Evolutionary conservation across 2,329 filamentous ascomycete genomes (phyloP).

Genomic region (Diaporthe humulicola): DNA sequence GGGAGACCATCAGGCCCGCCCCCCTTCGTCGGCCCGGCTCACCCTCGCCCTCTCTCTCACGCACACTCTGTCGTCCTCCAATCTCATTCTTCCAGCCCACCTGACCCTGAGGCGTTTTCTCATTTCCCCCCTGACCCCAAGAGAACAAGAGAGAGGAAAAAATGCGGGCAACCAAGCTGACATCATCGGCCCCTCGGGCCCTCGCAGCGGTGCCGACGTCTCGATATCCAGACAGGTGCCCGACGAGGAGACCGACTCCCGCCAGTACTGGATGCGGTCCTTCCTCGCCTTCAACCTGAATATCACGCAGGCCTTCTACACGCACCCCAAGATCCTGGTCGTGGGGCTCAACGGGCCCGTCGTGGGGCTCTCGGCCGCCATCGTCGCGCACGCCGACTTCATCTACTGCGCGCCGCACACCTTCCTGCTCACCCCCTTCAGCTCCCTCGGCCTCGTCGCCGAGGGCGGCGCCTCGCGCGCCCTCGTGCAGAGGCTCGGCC

Average conservation of each 20-base stretch:
- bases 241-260: conserved; percentile 52
- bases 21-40: neutral
- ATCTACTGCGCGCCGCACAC: conserved; percentile 86
- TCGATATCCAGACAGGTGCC: conserved; percentile 63
- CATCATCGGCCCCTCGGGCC: conserved; percentile 9
- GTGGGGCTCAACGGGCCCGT: conserved; percentile 93
- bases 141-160: neutral
- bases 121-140: neutral
- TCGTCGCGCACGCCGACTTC: conserved; percentile 90
- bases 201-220: conserved; percentile 83
- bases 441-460: conserved; percentile 87
- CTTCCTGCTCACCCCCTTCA: conserved; percentile 93
- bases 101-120: neutral
- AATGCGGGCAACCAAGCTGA: neutral
- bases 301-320: conserved; percentile 90
- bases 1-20: neutral
- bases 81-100: conserved; percentile 25
- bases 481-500: conserved; percentile 84
- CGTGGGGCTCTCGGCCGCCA: conserved; percentile 87
- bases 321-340: conserved; percentile 93
- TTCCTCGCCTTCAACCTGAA: conserved; percentile 92
- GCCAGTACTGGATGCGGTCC: conserved; percentile 71
- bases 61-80: neutral
- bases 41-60: conserved; percentile 25
- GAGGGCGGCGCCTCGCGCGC: conserved; percentile 87